phyloP scores from a whole-genome alignment of 2,329 filamentous ascomycete genomes.

The Coleophoma crateriformis region DNA sequence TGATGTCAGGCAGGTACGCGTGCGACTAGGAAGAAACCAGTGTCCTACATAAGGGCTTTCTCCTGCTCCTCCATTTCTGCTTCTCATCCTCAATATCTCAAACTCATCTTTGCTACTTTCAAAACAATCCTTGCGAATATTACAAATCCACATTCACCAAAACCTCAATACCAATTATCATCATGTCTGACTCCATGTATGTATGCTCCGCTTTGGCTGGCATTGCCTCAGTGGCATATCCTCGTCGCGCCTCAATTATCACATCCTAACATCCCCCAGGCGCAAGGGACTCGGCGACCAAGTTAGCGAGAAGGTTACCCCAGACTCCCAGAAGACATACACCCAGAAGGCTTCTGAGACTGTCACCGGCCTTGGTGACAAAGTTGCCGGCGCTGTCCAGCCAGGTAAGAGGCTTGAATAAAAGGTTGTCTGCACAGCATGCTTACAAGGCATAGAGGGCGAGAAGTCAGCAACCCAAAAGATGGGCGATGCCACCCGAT shows the following conservation, averaged over 20 bases:
- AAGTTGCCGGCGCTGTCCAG: slow-evolving; percentile 38
- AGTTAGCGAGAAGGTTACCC: slow-evolving; percentile 42
- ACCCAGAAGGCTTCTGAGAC: slow-evolving; percentile 38
- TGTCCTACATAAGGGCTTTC: not conserved
- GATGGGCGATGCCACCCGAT: slow-evolving; percentile 36
- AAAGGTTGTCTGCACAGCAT: not conserved
- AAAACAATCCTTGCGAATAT: not conserved
- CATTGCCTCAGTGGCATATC: not conserved
- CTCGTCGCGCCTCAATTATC: not conserved
- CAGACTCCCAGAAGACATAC: slow-evolving; percentile 47
- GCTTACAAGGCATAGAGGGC: slow-evolving; percentile 11
- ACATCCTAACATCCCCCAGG: slow-evolving; percentile 14
- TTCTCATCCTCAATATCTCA: not conserved
- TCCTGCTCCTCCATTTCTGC: not conserved
- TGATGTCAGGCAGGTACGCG: not conserved
- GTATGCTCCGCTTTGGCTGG: slow-evolving; percentile 5
- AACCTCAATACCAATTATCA: slow-evolving; percentile 15
- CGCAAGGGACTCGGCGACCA: slow-evolving; percentile 46
- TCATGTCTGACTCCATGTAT: slow-evolving; percentile 41
- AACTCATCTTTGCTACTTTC: not conserved
- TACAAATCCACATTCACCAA: not conserved
- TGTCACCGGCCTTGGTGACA: slow-evolving; percentile 38
- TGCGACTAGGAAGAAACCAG: not conserved
- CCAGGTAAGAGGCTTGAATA: slow-evolving; percentile 27
- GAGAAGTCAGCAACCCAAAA: slow-evolving; percentile 42